Evolutionary conservation across 1,284 basidiomycete species (phyloP), one percentile per base, ranked within the genome.

Genomic region (Cryptococcus maquisensis): DNA sequence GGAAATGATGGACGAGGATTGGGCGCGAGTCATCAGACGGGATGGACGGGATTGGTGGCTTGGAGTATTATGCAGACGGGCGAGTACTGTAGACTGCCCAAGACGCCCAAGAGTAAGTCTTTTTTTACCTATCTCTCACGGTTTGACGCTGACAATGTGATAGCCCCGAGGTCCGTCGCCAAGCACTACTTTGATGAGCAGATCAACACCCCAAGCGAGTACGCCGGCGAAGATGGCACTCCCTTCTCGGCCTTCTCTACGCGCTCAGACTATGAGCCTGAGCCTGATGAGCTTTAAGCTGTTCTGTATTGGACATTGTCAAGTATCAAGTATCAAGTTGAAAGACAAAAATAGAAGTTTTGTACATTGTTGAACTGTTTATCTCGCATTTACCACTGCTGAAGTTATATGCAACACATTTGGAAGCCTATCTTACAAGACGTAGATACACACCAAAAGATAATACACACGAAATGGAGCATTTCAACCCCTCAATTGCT

Each of bases 21-120:
- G 18, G 95, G 95, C 39, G 95, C 95, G 1, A 94, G 90, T 5
- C 95, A 98, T 78, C 95, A 98, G 77, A 97, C 92, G 59, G 94
- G 94, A 66, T 98, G 95, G 87, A 93, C 91, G 37, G 92, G 92
- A 52, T 78, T 95, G 20, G 89, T 96, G 51, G 90, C 93, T 12
- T 96, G 89, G 78, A 87, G 91, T 68, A 91, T 95, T 63, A 77
- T 91, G 67, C 90, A 92, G 72, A 89, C 66, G 57, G 91, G 90
- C 37, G 84, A 86, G 28, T 87, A 79, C 58, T 94, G 89, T 69
- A 82, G 90, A 50, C 76, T 94, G 50, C 89, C 91, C 1, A 89
- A 86, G 76, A 94, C 90, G 12, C 90, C 91, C 9, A 84, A 84
- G 65, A 93, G 88, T 91, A 69, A 69, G 86, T 79, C 3, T 16